Evolutionary conservation across 2,329 filamentous ascomycete genomes (phyloP), one percentile per base, ranked within the genome.

Genomic region (Lecanosticta acicola): DNA sequence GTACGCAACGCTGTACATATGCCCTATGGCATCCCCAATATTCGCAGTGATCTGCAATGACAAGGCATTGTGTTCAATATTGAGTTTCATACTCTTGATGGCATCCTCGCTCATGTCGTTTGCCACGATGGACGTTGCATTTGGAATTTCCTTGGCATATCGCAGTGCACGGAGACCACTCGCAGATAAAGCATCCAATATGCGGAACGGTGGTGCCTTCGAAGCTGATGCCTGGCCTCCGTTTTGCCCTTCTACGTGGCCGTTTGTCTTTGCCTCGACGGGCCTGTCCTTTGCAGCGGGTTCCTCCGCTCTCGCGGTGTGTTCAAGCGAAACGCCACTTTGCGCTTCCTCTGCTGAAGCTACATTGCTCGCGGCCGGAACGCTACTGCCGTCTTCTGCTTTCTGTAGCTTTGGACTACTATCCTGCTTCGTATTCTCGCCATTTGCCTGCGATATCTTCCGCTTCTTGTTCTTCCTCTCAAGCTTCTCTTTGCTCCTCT

Each of bases 151-250:
- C 57, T 89, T 84, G 0, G 87, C 87, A 66, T 97, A 98, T 49
- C 93, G 84, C 34, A 98, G 69, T 4, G 93, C 93, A 51, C 93
- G 83, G 4, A 98, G 77, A 18, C 93, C 93, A 2, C 90, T 95
- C 1, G 93, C 93, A 8, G 93, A 98, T 3, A 98, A 77, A 0
- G 93, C 93, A 67, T 98, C 93, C 7, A 98, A 79, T 32, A 98
- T 91, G n/a, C 81, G 84, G 61, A 95, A 91, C 8, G 70, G 9
- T 72, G 68, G 48, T 61, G 64, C 46, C 60, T 63, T 47, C 41
- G 54, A 48, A 45, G 51, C 43, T 39, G 45, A 13, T 38, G 50
- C 20, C 8, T 51, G 41, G 3, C 32, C 41, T n/a, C 50, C 45
- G 3, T 32, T 21, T 8, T 29, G 10, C 36, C 48, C 29, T 26